Conservation (phyloP, 129 eudicot species). For the Sambucus nigra region DNA sequence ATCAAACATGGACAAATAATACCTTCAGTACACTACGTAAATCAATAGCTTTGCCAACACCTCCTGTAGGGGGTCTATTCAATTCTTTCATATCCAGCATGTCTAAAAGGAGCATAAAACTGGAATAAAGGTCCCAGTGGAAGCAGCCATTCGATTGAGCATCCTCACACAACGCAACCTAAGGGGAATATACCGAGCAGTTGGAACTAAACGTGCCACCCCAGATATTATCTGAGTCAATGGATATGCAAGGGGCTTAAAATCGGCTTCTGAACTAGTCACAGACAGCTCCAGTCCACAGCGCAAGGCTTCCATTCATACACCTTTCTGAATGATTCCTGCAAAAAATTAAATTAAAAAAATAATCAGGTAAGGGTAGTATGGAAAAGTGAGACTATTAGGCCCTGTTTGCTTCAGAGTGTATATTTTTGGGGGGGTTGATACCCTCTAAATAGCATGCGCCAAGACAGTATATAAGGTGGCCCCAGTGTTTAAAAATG, state of each 20-base stretch:
- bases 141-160: constrained; percentile 83
- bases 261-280: constrained; percentile 74
- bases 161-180: constrained; percentile 82
- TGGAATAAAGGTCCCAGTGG: constrained; percentile 78
- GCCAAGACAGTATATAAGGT: too few species aligned
- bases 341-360: constrained; percentile 2
- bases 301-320: constrained; percentile 95
- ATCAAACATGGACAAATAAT: too few species aligned
- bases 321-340: constrained; percentile 64
- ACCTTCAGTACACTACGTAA: constrained; percentile 62
- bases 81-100: constrained; percentile 90
- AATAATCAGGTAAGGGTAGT: too few species aligned
- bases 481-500: too few species aligned
- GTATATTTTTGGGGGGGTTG: too few species aligned
- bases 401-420: too few species aligned
- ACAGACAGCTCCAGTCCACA: constrained; percentile 91
- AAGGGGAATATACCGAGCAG: constrained; percentile 83
- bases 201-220: constrained; percentile 78
- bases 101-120: constrained; percentile 73
- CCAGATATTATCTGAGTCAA: constrained; percentile 84
- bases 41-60: constrained; percentile 86
- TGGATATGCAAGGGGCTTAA: constrained; percentile 87
- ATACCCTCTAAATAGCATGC: too few species aligned
- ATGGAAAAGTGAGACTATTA: too few species aligned
- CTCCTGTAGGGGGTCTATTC: constrained; percentile 79